A percentile compares a stretch with the other conserved stretches of the same genome.
Evolutionary conservation across 257 asterid species (phyloP).

Genomic region (Lycium ferocissimum): DNA sequence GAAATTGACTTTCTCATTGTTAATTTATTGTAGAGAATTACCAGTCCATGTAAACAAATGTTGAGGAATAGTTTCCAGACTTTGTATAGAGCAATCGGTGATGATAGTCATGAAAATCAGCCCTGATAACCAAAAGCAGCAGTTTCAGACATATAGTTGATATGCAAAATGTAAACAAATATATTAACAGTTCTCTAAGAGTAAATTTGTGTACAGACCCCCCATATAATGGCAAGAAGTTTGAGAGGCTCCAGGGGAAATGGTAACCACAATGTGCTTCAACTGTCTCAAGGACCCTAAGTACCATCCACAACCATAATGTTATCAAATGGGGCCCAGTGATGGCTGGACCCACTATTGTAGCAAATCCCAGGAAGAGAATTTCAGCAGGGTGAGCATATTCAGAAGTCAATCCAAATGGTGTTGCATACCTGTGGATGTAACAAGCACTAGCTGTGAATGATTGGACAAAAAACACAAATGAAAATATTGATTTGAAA

Average conservation of each 20-base stretch:
- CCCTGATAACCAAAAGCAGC: constrained; percentile 56
- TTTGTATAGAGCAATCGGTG: constrained; percentile 95
- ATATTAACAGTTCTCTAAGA: not conserved
- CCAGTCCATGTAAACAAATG: constrained; percentile 99
- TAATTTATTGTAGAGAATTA: constrained; percentile 44
- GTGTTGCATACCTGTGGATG: constrained; percentile 85
- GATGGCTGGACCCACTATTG: constrained; percentile 94
- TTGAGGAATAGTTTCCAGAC: constrained; percentile 96
- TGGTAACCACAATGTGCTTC: constrained; percentile 99
- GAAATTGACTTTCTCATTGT: constrained; percentile 10
- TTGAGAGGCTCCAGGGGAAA: constrained; percentile 97
- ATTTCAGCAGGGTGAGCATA: constrained; percentile 99
- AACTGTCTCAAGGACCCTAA: constrained; percentile 96
- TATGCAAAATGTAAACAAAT: constrained; percentile 26
- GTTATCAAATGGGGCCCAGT: constrained; percentile 98
- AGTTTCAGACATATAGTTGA: constrained; percentile 37
- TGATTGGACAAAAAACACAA: constrained; percentile 9
- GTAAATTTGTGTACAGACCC: constrained; percentile 62
- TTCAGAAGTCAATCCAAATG: constrained; percentile 98
- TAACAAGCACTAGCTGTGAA: constrained; percentile 34
- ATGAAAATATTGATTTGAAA: constrained; percentile 27
- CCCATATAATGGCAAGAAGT: constrained; percentile 93
- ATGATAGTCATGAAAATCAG: constrained; percentile 99
- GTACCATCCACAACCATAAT: constrained; percentile 95
- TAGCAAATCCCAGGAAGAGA: constrained; percentile 95